Base-by-base conservation (phyloP, 176 grass and related monocot species). In the Stipa capillata region DNA sequence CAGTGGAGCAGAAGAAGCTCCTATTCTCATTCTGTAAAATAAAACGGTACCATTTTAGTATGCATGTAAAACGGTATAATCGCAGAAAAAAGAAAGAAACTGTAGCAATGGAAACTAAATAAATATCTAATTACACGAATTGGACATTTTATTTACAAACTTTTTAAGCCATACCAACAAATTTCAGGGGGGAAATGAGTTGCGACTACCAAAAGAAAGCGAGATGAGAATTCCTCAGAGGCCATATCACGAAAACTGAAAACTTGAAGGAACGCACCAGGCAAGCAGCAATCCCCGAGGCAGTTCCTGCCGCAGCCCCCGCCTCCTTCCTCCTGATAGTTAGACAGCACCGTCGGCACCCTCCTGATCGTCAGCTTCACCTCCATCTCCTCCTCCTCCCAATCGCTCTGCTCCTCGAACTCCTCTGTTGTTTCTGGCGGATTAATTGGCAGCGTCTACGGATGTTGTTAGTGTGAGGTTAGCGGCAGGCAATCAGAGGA, bases 211-310 rank as follows among this genome's bases (percentile, higher is more conserved):
- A 37, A 37, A n/a, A 20, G 5, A 7, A 67, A 67, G 13, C 44
- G 17, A 58, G 12, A 74, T 75, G 52, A 17, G 25, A 72, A 14
- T 31, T 31, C 14, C 14, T 34, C 20, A 9, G 12, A 58, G 36
- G 25, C 0, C 8, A 7, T 43, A 43, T 7, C 41, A 76, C 10
- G 53, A 55, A 25, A 25, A 23, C 25, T 4, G 23, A 55, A 57
- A 0, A 2, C 14, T 32, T 0, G 6, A n/a, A 50, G 32, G 73
- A 25, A 54, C 48, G 51, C 74, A 93, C 91, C 85, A 65, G 81
- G 81, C 87, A 93, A 85, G 70, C 91, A 90, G 87, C 91, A 93
- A 59, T 93, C 84, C n/a, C 91, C 91, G 53, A 93, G 91, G 85
- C 91, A 93, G 2, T 93, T 93, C 41, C 81, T 82, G 81, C 91